These are phyloP conservation scores for Talaromyces sp. DNA, from an alignment of 2,329 filamentous ascomycete species.

Conservation along the genomic window DNA sequence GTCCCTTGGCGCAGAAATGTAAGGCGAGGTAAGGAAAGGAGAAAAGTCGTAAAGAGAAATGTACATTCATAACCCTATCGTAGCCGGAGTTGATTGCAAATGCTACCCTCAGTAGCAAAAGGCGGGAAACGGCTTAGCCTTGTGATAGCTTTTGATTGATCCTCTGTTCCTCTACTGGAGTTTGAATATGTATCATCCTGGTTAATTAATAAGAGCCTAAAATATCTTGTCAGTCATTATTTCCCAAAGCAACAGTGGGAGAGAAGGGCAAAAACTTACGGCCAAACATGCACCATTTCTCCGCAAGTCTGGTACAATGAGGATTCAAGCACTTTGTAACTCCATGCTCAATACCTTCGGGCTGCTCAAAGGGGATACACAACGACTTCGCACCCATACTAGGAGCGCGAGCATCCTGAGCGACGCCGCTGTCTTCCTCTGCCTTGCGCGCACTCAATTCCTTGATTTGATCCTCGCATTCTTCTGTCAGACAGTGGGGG, in stretches of 20 bases:
- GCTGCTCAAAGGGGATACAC: conserved; percentile 82
- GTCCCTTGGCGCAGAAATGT: no score
- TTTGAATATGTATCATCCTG: background rate
- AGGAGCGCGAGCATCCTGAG: conserved; percentile 67
- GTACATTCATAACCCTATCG: no score
- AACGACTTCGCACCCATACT: conserved; percentile 72
- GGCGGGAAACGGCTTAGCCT: no score
- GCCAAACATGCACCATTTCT: conserved; percentile 92
- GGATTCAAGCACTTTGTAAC: conserved; percentile 91
- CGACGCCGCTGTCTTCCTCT: conserved; percentile 56
- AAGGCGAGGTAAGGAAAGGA: no score
- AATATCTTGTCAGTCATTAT: background rate
- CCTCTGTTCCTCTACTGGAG: no score
- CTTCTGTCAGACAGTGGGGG: conserved; percentile 75
- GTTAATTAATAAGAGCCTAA: conserved; percentile 23
- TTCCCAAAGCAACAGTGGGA: background rate
- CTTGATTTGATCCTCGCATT: conserved; percentile 94
- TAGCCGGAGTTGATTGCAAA: no score
- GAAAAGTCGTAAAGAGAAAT: no score
- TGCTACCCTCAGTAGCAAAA: background rate
- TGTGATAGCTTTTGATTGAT: no score
- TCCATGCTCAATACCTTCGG: conserved; percentile 68
- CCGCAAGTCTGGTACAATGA: conserved; percentile 68
- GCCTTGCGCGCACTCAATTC: conserved; percentile 75
- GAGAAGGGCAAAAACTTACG: conserved; percentile 42